phyloP scores from a whole-genome alignment of 352 stramenopile genomes.

The Globisporangium splendens region DNA sequence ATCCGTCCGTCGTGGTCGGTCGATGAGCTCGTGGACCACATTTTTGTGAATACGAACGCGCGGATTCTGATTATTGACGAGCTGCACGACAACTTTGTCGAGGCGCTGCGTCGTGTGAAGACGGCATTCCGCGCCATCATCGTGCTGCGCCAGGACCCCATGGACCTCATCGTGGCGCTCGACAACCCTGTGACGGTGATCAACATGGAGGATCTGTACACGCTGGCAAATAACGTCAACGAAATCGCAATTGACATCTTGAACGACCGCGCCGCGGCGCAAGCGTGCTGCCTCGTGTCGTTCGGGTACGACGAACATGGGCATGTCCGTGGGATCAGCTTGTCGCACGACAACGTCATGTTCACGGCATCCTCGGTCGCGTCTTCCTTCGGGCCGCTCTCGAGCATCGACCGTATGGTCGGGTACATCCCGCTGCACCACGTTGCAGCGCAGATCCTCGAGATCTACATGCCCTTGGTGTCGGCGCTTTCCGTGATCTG shows the following conservation, averaged over 20 bases:
- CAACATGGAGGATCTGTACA: conserved; percentile 35
- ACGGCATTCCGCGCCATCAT: conserved; percentile 39
- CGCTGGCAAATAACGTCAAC: conserved; percentile 21
- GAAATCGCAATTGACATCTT: conserved; percentile 30
- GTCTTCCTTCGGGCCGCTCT: conserved; percentile 49
- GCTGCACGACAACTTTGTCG: conserved; percentile 42
- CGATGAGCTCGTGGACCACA: conserved; percentile 41
- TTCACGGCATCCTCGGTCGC: conserved; percentile 72
- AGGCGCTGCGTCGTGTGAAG: conserved; percentile 26
- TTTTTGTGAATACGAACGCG: conserved; percentile 51
- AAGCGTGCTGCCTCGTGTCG: conserved; percentile 46
- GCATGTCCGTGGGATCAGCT: conserved; percentile 37
- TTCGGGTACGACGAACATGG: conserved; percentile 66
- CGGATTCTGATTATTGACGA: conserved; percentile 59
- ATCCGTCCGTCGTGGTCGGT: conserved; percentile 50
- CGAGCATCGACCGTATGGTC: conserved; percentile 45
- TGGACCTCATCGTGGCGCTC: conserved; percentile 20
- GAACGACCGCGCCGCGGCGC: conserved; percentile 26
- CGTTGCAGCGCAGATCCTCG: conserved; percentile 63
- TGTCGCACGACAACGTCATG: conserved; percentile 85
- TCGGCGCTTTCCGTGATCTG: conserved; percentile 62
- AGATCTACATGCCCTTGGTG: conserved; percentile 70
- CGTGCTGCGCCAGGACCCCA: conserved; percentile 31
- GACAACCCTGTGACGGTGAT: conserved; percentile 43
- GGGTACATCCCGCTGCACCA: conserved; percentile 72